phyloP scores from a whole-genome alignment of 345 rosid species.

The Durio zibethinus region DNA sequence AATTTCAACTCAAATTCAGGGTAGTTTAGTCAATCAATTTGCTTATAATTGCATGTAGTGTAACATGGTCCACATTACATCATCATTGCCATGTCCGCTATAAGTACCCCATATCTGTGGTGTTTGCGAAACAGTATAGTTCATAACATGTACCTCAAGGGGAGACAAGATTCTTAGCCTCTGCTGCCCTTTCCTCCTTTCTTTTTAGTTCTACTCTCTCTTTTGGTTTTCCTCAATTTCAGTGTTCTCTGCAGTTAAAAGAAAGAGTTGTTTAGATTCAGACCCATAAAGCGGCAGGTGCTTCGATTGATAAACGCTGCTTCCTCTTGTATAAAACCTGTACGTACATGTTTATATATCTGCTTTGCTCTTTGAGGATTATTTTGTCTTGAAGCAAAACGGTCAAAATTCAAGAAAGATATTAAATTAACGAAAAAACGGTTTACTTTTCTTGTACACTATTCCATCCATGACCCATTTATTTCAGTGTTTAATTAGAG shows the following conservation, averaged over 20 bases:
- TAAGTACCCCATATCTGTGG: neutral
- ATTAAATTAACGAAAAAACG: neutral
- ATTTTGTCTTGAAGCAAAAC: neutral
- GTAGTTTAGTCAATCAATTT: slow-evolving; percentile 10
- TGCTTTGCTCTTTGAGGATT: neutral
- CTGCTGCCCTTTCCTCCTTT: neutral
- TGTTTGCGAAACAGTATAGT: neutral
- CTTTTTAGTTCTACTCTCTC: neutral
- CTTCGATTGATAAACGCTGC: neutral
- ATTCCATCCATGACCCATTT: neutral
- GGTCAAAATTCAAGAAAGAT: neutral
- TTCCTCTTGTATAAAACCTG: neutral
- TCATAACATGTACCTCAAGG: slow-evolving; percentile 5
- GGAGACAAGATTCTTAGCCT: neutral
- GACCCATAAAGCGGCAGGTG: slow-evolving; percentile 15
- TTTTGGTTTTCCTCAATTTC: slow-evolving; percentile 13
- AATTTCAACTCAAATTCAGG: neutral
- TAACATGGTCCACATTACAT: neutral
- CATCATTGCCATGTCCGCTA: slow-evolving; percentile 8
- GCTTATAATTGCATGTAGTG: neutral
- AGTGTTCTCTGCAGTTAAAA: neutral
- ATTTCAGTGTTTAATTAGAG: neutral
- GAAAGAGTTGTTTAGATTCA: slow-evolving; percentile 6
- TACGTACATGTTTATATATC: neutral
- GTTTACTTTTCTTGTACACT: neutral